phyloP scores from a whole-genome alignment of 2,329 filamentous ascomycete species.

The Penicillium sp. region DNA sequence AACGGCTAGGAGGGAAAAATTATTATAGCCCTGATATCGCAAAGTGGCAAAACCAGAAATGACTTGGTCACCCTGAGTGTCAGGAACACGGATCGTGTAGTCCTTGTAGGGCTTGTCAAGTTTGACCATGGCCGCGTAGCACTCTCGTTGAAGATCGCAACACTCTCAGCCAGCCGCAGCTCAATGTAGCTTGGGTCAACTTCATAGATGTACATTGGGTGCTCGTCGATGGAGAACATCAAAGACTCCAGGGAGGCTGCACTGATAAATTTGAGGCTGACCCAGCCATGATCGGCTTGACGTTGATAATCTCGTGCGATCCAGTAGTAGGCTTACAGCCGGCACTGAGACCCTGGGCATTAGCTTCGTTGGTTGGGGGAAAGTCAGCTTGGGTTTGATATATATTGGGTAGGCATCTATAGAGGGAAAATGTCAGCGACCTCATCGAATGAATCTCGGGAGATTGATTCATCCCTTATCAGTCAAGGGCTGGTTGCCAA shows the following conservation, averaged over 20 bases:
- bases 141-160: conserved; percentile 36
- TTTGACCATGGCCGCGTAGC: conserved; percentile 44
- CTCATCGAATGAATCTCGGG: not conserved
- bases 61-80: conserved; percentile 51
- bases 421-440: not conserved
- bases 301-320: conserved; percentile 26
- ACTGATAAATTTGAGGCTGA: conserved; percentile 37
- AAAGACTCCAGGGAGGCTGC: conserved; percentile 29
- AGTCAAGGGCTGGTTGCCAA: conserved; percentile 24
- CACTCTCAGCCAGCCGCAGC: conserved; percentile 37
- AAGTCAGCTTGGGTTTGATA: conserved; percentile 24
- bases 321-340: conserved; percentile 24
- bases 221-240: conserved; percentile 44
- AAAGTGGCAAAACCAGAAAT: conserved; percentile 52
- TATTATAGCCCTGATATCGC: conserved; percentile 32
- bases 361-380: conserved; percentile 18
- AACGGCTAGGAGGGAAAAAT: conserved; percentile 35
- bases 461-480: conserved; percentile 31
- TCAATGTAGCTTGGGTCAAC: conserved; percentile 45
- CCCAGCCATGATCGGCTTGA: conserved; percentile 34
- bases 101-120: conserved; percentile 37
- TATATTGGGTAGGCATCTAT: conserved; percentile 24
- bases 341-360: conserved; percentile 18
- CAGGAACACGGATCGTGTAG: conserved; percentile 50
- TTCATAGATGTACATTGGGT: conserved; percentile 46